Base-by-base conservation (phyloP, 2,329 filamentous ascomycete genomes). In the Magnaporthiopsis incrustans region DNA sequence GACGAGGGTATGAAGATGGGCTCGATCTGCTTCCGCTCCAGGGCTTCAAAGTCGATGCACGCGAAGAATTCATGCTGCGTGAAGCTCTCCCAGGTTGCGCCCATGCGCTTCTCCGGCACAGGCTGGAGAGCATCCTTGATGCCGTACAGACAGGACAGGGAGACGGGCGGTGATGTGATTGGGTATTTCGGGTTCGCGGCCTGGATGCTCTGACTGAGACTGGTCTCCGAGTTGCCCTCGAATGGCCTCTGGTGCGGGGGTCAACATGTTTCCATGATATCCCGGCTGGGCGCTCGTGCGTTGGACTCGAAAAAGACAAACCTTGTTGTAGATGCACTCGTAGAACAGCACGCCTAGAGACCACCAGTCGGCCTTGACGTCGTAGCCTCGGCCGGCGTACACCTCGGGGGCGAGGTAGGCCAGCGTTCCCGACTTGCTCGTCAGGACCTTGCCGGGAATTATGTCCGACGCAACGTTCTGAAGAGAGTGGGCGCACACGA, bases 241-340 rank as follows among this genome's bases (percentile, higher is more conserved):
- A 98, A 99, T 27, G 95, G 95, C 70, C 95, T 86, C 91, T 96
- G 72, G 56, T 50, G 61, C 58, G 53, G 58, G 30, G 5, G 12
- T 32, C 33, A 32, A 4, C 22, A 18, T 26, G 3, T 26, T 38
- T 44, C 18, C 15, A 30, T 27, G 18, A n/a, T 18, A 50, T 44
- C n/a, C 18, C 32, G 12, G 57, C 25, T 18, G 26, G 53, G 10
- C 26, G 14, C 8, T 18, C 11, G 11, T n/a, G n/a, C 3, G 14
- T 0, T 15, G 56, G 25, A 53, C 30, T 30, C 30, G 30, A 30
- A 3, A 30, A 30, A 59, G 63, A 73, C 82, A 63, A 77, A 92
- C 92, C 88, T 96, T 98, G 79, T 96, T 97, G 79, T 98, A 99
- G 68, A 99, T 97, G 82, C 95, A 98, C 76, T 99, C 95, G 76